Percentiles rank a stretch among this genome's conserved stretches.
Evolutionary conservation across 2,329 filamentous ascomycete species (phyloP).

Genomic region (Blastomyces silverae): DNA sequence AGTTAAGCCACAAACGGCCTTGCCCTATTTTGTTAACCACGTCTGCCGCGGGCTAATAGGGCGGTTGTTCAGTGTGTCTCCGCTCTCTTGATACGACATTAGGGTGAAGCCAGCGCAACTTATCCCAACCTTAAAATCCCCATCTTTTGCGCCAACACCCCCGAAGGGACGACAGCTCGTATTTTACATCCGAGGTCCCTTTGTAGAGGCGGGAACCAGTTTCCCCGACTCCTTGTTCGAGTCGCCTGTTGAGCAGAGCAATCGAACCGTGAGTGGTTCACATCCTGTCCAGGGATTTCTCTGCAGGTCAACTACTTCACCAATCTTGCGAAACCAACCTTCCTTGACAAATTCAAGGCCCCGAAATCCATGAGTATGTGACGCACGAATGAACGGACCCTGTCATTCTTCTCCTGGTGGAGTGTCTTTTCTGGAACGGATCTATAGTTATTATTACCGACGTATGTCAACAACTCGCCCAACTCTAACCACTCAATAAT

Average conservation of each 20-base stretch:
- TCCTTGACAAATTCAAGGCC: too few relatives aligned
- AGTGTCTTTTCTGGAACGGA: background rate
- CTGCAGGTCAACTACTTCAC: too few relatives aligned
- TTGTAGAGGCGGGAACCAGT: background rate
- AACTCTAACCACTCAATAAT: background rate
- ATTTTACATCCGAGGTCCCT: background rate
- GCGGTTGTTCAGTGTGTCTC: too few relatives aligned
- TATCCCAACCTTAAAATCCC: too few relatives aligned
- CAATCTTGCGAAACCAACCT: too few relatives aligned
- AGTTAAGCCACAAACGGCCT: background rate
- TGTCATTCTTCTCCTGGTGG: background rate
- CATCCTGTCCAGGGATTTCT: too few relatives aligned
- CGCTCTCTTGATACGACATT: background rate
- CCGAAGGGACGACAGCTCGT: background rate
- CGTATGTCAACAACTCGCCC: too few relatives aligned
- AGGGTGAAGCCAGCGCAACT: background rate
- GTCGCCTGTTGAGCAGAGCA: background rate
- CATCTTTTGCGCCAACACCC: background rate
- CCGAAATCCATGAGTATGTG: too few relatives aligned
- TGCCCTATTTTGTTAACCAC: background rate
- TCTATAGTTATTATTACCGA: too few relatives aligned
- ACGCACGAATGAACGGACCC: too few relatives aligned
- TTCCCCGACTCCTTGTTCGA: too few relatives aligned
- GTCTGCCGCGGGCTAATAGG: background rate
- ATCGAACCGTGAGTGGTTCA: too few relatives aligned